These are phyloP conservation scores for Eremomyces bilateralis DNA, from an alignment of 495 filamentous ascomycete species.

Conservation along the genomic window DNA sequence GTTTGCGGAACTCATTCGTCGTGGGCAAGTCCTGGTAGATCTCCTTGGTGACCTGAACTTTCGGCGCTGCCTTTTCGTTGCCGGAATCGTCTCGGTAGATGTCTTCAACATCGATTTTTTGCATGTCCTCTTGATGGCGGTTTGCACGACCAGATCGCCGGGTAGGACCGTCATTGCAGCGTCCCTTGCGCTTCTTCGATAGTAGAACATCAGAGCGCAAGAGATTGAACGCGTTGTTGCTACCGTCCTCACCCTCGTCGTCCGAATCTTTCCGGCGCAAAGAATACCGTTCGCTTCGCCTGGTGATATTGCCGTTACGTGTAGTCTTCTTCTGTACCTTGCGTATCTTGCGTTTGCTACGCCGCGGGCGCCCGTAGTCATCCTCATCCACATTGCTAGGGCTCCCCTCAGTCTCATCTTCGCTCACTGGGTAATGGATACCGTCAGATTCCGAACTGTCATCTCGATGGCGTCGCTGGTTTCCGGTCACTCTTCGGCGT, in stretches of 20 bases:
- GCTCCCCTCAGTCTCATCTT: too few species aligned
- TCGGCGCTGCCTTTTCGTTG: slow-evolving; percentile 20
- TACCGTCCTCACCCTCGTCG: slow-evolving; percentile 1
- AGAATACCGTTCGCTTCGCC: slow-evolving; percentile 1
- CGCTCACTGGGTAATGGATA: too few species aligned
- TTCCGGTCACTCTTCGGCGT: too few species aligned
- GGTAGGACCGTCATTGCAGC: neutral
- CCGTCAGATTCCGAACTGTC: too few species aligned
- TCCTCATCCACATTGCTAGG: too few species aligned
- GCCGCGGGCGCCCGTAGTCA: too few species aligned
- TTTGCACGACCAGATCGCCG: slow-evolving; percentile 19
- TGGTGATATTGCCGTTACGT: too few species aligned
- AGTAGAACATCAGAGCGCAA: slow-evolving; percentile 1
- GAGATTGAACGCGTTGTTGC: neutral
- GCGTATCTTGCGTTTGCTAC: too few species aligned
- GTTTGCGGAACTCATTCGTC: slow-evolving; percentile 36
- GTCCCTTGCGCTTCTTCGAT: slow-evolving; percentile 1
- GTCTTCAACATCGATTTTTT: slow-evolving; percentile 43
- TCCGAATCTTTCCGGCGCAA: slow-evolving; percentile 2
- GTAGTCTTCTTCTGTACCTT: too few species aligned
- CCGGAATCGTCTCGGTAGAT: slow-evolving; percentile 28
- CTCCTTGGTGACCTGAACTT: slow-evolving; percentile 43
- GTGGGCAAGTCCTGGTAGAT: slow-evolving; percentile 32
- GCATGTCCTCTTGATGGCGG: slow-evolving; percentile 28
- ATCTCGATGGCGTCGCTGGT: too few species aligned